Evolutionary conservation across 306 rosid species (phyloP).

Genomic region (Rubus idaeus): DNA sequence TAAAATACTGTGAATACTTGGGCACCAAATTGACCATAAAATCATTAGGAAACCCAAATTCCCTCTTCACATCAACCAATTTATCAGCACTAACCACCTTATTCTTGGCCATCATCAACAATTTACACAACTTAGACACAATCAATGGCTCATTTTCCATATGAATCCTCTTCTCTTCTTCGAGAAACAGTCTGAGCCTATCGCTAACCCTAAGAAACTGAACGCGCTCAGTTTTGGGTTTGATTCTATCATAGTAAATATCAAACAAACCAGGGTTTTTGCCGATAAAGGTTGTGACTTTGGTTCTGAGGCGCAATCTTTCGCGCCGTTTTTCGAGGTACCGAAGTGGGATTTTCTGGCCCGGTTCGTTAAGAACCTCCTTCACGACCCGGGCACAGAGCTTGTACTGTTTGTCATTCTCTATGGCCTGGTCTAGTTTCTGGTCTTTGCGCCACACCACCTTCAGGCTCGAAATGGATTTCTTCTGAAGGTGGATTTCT

Average conservation of each 20-base stretch:
- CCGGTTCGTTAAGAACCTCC: conserved; percentile 66
- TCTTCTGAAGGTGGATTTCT: conserved; percentile 17
- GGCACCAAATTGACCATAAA: conserved; percentile 83
- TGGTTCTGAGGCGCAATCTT: conserved; percentile 58
- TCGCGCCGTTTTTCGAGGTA: conserved; percentile 70
- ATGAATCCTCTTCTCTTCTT: conserved; percentile 47
- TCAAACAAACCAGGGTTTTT: conserved; percentile 69
- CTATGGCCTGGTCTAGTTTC: conserved; percentile 66
- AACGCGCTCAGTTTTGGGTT: conserved; percentile 69
- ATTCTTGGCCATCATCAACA: conserved; percentile 77
- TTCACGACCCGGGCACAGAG: conserved; percentile 56
- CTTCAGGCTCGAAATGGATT: conserved; percentile 64
- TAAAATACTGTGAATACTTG: conserved; percentile 61
- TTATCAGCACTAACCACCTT: conserved; percentile 71
- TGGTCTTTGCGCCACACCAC: conserved; percentile 85
- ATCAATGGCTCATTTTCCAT: conserved; percentile 49
- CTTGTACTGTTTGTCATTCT: conserved; percentile 60
- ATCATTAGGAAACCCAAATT: conserved; percentile 83
- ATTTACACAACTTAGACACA: conserved; percentile 67
- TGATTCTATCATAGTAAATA: conserved; percentile 57
- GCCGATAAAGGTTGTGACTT: conserved; percentile 42
- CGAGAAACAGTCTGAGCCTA: conserved; percentile 48
- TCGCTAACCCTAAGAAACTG: conserved; percentile 48
- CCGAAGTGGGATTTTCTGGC: conserved; percentile 56
- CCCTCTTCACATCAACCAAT: conserved; percentile 80